Conservation (phyloP, 345 rosid species). For the Hypericum androsaemum region DNA sequence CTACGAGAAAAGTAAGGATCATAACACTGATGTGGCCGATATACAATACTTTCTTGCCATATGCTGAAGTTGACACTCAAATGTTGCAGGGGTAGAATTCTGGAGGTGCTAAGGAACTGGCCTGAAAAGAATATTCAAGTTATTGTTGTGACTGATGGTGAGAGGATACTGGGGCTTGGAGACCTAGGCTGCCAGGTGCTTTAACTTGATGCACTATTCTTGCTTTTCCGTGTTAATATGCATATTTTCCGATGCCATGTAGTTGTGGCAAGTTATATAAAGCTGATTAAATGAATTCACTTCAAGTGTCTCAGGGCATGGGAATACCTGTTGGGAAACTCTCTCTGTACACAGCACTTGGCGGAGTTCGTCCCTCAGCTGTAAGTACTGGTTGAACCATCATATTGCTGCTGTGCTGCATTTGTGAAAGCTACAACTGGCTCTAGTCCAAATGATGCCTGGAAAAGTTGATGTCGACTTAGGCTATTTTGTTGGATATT, state of each 20-base stretch:
- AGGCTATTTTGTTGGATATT: background rate
- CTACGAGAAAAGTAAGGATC: conserved; percentile 71
- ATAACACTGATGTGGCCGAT: background rate
- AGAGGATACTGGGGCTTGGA: conserved; percentile 90
- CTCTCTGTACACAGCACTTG: conserved; percentile 84
- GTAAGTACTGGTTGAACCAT: conserved; percentile 33
- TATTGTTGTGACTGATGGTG: conserved; percentile 94
- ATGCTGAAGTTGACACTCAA: conserved; percentile 3
- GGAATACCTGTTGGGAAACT: conserved; percentile 97
- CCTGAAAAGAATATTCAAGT: conserved; percentile 90
- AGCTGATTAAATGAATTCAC: background rate
- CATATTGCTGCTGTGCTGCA: too few species aligned
- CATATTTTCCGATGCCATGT: background rate
- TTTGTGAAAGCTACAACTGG: too few species aligned
- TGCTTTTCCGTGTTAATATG: background rate
- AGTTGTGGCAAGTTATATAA: background rate
- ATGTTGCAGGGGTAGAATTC: conserved; percentile 64
- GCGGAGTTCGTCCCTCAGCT: conserved; percentile 95
- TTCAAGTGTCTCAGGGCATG: conserved; percentile 53
- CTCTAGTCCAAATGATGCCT: too few species aligned
- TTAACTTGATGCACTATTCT: background rate
- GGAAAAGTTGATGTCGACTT: too few species aligned
- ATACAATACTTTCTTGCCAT: conserved; percentile 4
- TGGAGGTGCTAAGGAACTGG: conserved; percentile 88
- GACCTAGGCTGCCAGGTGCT: conserved; percentile 95